Base-by-base conservation (phyloP, 805 yeast genomes). In the Starmerella roubikii region DNA sequence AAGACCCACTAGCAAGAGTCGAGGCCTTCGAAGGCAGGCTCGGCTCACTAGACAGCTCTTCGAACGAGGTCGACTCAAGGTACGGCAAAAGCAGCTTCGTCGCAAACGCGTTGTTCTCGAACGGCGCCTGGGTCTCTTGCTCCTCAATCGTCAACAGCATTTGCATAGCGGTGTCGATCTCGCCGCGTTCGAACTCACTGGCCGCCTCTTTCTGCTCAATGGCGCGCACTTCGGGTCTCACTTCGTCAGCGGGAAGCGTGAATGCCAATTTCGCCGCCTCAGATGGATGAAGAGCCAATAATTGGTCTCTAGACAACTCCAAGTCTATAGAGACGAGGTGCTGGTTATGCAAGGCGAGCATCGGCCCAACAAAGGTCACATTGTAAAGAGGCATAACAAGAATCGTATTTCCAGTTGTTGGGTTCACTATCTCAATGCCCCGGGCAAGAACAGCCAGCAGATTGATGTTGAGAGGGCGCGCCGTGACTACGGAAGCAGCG, bases 201-300 rank as follows among this genome's bases (percentile, higher is more conserved):
- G 32, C 26, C 11, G 41, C 47, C 21, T 44, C 39, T 9, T 31
- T 27, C 13, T 38, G 39, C 32, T 43, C 37, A 3, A 46, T 18
- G 7, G 22, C 36, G 10, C 42, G 28, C 13, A 46, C 20, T 16
- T n/a, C 26, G 11, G 38, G 40, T 1, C 31, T 25, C 12, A 35
- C 25, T 26, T 19, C 16, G 12, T n/a, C 35, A 1, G 41, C 20
- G 11, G 20, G 26, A n/a, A 45, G 31, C 10, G 25, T 28, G 30
- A 45, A 36, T 22, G 45, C 46, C 12, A 45, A 30, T 30, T 39
- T 32, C 10, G 42, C 44, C 9, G 46, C 44, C 29, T 45, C 49
- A 6, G 22, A 26, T 15, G 25, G 32, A 18, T 34, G 37, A 2
- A 19, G 15, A 10, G 9, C 13, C 3, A 21, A 24, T 5, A 41